A percentile compares a stretch with the other conserved stretches of the same genome.
phyloP scores from a whole-genome alignment of 225 moss, liverwort and hornwort species.

The Marchantia polymorpha region DNA sequence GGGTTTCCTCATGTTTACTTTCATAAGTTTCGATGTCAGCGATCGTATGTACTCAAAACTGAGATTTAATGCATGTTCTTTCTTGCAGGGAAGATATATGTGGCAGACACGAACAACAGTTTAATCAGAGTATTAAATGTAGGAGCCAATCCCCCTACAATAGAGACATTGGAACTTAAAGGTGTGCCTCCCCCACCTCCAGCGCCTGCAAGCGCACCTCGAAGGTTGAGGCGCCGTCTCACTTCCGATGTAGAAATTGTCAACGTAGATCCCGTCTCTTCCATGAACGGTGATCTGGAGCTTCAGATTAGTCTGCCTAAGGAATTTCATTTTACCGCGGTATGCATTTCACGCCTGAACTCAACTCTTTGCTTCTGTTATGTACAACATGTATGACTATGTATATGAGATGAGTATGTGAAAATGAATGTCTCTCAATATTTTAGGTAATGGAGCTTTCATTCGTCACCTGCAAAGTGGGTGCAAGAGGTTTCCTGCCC shows the following conservation, averaged over 20 bases:
- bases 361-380: too few relatives aligned
- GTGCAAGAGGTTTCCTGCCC: too few relatives aligned
- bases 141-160: slow-evolving; percentile 43
- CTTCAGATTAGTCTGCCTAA: slow-evolving; percentile 77
- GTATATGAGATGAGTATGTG: too few relatives aligned
- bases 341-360: slow-evolving; percentile 10
- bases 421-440: too few relatives aligned
- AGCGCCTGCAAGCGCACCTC: slow-evolving; percentile 52
- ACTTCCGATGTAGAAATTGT: slow-evolving; percentile 80
- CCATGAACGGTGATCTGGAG: slow-evolving; percentile 64
- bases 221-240: slow-evolving; percentile 70
- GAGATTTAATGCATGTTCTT: not conserved
- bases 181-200: slow-evolving; percentile 67
- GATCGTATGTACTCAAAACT: not conserved
- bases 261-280: slow-evolving; percentile 55
- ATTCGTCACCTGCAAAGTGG: too few relatives aligned
- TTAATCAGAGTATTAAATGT: slow-evolving; percentile 72
- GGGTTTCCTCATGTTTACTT: not conserved
- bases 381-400: too few relatives aligned
- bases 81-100: slow-evolving; percentile 64
- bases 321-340: slow-evolving; percentile 80
- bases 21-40: not conserved
- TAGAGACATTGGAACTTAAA: slow-evolving; percentile 67
- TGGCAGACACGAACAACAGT: slow-evolving; percentile 96
- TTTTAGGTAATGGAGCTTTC: too few relatives aligned